These are phyloP conservation scores for Micromonas commoda DNA, from an alignment of 139 green algal species.

Conservation along the genomic window DNA sequence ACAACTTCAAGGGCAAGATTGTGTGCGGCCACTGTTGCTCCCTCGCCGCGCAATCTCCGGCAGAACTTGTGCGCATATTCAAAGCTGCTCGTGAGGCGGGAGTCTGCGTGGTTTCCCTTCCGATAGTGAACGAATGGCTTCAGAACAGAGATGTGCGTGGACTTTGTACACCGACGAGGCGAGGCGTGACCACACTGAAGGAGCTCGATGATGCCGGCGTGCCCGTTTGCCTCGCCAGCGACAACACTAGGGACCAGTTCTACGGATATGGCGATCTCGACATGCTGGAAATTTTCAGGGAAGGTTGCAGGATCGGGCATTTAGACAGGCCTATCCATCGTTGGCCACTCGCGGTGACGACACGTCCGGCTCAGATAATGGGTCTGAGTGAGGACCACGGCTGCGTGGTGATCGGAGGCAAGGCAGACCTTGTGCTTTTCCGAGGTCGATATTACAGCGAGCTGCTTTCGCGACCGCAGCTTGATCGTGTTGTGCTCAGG, in stretches of 20 bases:
- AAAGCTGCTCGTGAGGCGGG: conserved; percentile 29
- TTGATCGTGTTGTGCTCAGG: conserved; percentile 35
- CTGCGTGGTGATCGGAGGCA: conserved; percentile 36
- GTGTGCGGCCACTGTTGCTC: conserved; percentile 71
- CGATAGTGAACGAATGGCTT: conserved; percentile 67
- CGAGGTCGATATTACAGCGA: conserved; percentile 53
- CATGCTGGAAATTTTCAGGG: conserved; percentile 65
- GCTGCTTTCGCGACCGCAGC: conserved; percentile 53
- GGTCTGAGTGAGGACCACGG: conserved; percentile 36
- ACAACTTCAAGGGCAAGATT: conserved; percentile 54
- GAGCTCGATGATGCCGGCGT: conserved; percentile 49
- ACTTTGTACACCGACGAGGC: conserved; percentile 50
- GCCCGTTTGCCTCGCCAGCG: conserved; percentile 54
- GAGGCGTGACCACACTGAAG: conserved; percentile 56
- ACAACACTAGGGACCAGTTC: conserved; percentile 71
- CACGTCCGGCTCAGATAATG: conserved; percentile 57
- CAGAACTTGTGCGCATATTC: conserved; percentile 34
- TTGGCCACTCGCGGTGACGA: conserved; percentile 47
- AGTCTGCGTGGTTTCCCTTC: conserved; percentile 58
- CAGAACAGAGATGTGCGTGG: conserved; percentile 41
- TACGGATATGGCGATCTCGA: conserved; percentile 68
- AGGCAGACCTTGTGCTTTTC: conserved; percentile 61
- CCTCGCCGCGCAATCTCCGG: conserved; percentile 43
- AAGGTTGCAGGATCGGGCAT: conserved; percentile 57
- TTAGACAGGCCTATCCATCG: conserved; percentile 52